phyloP scores from a whole-genome alignment of 1,139 yeast genomes.

The Scheffersomyces quercinus region DNA sequence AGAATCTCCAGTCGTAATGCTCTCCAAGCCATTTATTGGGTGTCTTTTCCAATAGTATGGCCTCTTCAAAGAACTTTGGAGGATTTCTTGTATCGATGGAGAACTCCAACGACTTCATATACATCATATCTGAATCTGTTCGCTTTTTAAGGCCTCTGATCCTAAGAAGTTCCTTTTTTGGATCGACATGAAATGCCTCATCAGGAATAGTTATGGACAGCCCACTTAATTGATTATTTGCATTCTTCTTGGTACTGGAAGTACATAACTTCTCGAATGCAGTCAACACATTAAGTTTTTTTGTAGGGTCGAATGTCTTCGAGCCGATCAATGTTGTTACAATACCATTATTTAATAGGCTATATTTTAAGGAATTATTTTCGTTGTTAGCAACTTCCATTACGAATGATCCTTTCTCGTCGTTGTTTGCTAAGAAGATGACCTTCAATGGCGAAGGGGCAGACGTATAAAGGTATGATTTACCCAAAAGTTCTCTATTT shows the following conservation, averaged over 20 bases:
- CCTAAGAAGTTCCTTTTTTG: slow-evolving; percentile 1
- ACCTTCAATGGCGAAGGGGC: slow-evolving; percentile 18
- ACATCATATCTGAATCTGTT: slow-evolving; percentile 13
- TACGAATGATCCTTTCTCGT: slow-evolving; percentile 16
- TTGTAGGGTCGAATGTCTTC: background rate
- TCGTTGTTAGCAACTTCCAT: slow-evolving; percentile 17
- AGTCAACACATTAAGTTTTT: slow-evolving; percentile 14
- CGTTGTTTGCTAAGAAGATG: slow-evolving; percentile 16
- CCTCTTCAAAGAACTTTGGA: slow-evolving; percentile 35
- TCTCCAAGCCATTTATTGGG: slow-evolving; percentile 34
- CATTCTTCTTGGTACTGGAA: slow-evolving; percentile 8
- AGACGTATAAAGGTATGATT: slow-evolving; percentile 13
- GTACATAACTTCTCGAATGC: slow-evolving; percentile 13
- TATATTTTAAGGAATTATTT: slow-evolving; percentile 17
- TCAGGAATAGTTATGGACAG: slow-evolving; percentile 13
- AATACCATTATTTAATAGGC: slow-evolving; percentile 29
- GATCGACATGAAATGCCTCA: slow-evolving; percentile 15
- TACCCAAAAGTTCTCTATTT: slow-evolving; percentile 25
- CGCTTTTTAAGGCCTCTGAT: too few species aligned
- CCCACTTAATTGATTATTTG: slow-evolving; percentile 6
- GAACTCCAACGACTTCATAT: slow-evolving; percentile 15
- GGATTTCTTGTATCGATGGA: slow-evolving; percentile 15
- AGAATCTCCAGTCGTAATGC: slow-evolving; percentile 48
- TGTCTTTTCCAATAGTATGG: slow-evolving; percentile 22
- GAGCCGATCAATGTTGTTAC: slow-evolving; percentile 15